Conservation (phyloP, 2,329 filamentous ascomycete species). For the Rutstroemia sp. region DNA sequence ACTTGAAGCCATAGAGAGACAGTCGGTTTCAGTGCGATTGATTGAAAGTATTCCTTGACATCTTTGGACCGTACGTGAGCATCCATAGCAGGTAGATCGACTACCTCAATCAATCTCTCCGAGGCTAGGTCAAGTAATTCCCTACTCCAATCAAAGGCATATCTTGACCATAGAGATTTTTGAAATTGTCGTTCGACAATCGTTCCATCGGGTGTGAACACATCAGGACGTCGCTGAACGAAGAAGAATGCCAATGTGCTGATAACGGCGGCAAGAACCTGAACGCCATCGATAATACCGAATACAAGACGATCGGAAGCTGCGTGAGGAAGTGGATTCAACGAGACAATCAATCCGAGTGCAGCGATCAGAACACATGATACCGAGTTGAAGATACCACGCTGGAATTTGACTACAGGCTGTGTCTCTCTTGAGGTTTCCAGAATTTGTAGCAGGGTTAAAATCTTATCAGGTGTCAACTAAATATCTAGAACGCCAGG, state of each 20-base stretch:
- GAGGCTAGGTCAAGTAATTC: slow-evolving; percentile 46
- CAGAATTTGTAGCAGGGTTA: slow-evolving; percentile 35
- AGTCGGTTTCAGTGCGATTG: slow-evolving; percentile 33
- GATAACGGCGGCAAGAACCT: slow-evolving; percentile 11
- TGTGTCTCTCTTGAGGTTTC: slow-evolving; percentile 12
- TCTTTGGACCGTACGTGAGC: slow-evolving; percentile 43
- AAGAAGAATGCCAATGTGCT: slow-evolving; percentile 11
- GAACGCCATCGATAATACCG: slow-evolving; percentile 8
- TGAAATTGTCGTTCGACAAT: slow-evolving; percentile 59
- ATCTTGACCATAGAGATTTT: slow-evolving; percentile 49
- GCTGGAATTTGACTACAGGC: slow-evolving; percentile 14
- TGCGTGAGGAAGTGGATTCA: background rate
- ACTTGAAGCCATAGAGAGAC: slow-evolving; percentile 48
- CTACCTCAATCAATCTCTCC: slow-evolving; percentile 51
- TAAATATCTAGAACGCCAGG: slow-evolving; percentile 15
- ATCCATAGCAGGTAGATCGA: slow-evolving; percentile 54
- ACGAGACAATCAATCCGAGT: slow-evolving; percentile 9
- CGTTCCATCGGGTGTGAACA: slow-evolving; percentile 47
- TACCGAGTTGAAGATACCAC: slow-evolving; percentile 9
- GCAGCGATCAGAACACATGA: slow-evolving; percentile 14
- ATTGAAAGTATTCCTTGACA: slow-evolving; percentile 42
- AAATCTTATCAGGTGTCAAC: slow-evolving; percentile 32
- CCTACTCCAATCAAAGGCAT: slow-evolving; percentile 58
- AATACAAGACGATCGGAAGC: background rate
- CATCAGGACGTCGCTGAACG: slow-evolving; percentile 58